phyloP scores from a whole-genome alignment of 257 asterid species.

The Nicotiana obtusifolia region DNA sequence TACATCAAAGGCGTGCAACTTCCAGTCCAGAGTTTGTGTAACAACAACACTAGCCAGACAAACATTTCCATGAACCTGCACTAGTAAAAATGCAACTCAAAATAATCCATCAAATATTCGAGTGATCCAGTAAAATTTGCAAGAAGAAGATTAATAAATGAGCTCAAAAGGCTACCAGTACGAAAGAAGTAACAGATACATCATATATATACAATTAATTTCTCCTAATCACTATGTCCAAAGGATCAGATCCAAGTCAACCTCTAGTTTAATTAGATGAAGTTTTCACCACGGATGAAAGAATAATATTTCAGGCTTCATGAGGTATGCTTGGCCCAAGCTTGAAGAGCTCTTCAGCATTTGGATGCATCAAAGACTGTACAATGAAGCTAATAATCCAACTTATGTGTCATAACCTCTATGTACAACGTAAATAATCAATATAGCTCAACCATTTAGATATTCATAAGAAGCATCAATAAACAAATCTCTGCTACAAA shows the following conservation, averaged over 20 bases:
- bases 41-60: conserved; percentile 97
- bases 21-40: conserved; percentile 97
- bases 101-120: not conserved
- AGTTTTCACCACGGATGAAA: not conserved
- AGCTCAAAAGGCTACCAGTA: not conserved
- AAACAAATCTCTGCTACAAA: not conserved
- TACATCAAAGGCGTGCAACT: conserved; percentile 93
- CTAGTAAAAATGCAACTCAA: conserved; percentile 13
- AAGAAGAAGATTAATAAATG: not conserved
- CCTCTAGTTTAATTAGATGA: not conserved
- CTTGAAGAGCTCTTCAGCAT: not conserved
- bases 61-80: conserved; percentile 98
- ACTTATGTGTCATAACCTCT: not conserved
- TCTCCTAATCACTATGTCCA: not conserved
- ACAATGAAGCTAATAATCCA: not conserved
- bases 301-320: not conserved
- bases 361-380: not conserved
- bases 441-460: not conserved
- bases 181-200: not conserved
- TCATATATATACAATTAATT: not conserved
- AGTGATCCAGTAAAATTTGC: not conserved
- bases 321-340: not conserved
- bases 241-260: not conserved
- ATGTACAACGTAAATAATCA: not conserved
- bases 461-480: not conserved